Evolutionary conservation across 1,284 basidiomycete genomes (phyloP).

Genomic region (Cutaneotrichosporon dermatis): DNA sequence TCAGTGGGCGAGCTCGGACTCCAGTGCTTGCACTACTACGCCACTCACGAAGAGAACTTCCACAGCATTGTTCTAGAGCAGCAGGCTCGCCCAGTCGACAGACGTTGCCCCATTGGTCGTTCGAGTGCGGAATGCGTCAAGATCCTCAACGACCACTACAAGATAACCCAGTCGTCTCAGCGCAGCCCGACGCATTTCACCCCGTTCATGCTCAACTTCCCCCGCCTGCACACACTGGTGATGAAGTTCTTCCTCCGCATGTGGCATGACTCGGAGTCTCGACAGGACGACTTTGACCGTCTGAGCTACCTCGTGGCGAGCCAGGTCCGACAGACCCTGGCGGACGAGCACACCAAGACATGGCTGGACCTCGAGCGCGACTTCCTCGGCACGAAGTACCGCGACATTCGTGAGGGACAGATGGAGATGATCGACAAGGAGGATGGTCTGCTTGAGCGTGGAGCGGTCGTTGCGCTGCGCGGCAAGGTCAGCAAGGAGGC

Average conservation of each 20-base stretch:
- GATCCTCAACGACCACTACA: slow-evolving; percentile 69
- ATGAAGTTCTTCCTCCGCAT: slow-evolving; percentile 84
- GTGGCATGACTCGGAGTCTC: slow-evolving; percentile 90
- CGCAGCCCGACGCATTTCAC: slow-evolving; percentile 67
- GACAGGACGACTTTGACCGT: slow-evolving; percentile 70
- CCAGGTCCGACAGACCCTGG: slow-evolving; percentile 76
- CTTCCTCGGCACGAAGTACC: slow-evolving; percentile 80
- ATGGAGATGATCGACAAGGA: slow-evolving; percentile 93
- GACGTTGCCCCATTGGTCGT: slow-evolving; percentile 78
- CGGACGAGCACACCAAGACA: slow-evolving; percentile 67
- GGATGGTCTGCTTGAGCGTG: slow-evolving; percentile 79
- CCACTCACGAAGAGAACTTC: slow-evolving; percentile 71
- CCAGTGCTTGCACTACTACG: slow-evolving; percentile 72
- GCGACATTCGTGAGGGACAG: slow-evolving; percentile 80
- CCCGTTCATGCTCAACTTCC: slow-evolving; percentile 84
- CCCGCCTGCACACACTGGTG: slow-evolving; percentile 73
- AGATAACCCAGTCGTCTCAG: slow-evolving; percentile 35
- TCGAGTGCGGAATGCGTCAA: slow-evolving; percentile 62
- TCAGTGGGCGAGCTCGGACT: slow-evolving; percentile 80
- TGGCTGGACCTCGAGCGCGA: slow-evolving; percentile 84
- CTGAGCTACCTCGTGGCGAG: slow-evolving; percentile 77
- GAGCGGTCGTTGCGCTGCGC: slow-evolving; percentile 79
- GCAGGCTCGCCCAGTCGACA: slow-evolving; percentile 66
- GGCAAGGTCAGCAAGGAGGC: slow-evolving; percentile 86
- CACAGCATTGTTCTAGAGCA: slow-evolving; percentile 83